phyloP scores from a whole-genome alignment of 2,329 filamentous ascomycete genomes.

The Sordariomycetes sp. region DNA sequence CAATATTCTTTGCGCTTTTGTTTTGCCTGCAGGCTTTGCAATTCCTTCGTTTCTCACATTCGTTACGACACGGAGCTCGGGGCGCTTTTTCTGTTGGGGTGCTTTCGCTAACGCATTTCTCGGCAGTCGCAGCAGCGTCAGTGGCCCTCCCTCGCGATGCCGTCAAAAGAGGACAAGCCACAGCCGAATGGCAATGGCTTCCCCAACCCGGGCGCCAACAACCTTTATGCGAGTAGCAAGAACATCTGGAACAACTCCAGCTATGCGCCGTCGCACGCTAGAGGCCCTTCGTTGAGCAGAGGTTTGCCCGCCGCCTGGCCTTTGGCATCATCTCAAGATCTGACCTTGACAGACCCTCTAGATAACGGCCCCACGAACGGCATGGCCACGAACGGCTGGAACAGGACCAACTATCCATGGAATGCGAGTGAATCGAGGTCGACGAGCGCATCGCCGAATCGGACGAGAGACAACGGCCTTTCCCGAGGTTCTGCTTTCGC shows the following conservation, averaged over 20 bases:
- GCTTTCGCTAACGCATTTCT: constrained; percentile 2
- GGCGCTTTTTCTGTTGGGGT: too few relatives aligned
- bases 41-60: too few relatives aligned
- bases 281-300: constrained; percentile 2
- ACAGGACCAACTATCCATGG: constrained; percentile 43
- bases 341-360: constrained; percentile 1
- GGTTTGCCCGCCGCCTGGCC: constrained; percentile 1
- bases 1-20: too few relatives aligned
- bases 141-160: constrained; percentile 4
- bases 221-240: constrained; percentile 2
- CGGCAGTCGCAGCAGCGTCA: neutral
- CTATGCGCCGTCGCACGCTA: neutral
- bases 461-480: constrained; percentile 31
- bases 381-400: constrained; percentile 51
- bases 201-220: constrained; percentile 4
- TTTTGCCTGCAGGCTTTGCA: too few relatives aligned
- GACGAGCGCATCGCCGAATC: constrained; percentile 49
- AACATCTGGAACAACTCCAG: constrained; percentile 3
- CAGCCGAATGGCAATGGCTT: too few relatives aligned
- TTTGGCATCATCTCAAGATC: neutral
- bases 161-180: constrained; percentile 4
- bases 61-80: too few relatives aligned
- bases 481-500: constrained; percentile 6
- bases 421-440: constrained; percentile 37
- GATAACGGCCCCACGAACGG: constrained; percentile 45